phyloP scores from a whole-genome alignment of 2,329 filamentous ascomycete genomes.

The Thelonectria blattea region DNA sequence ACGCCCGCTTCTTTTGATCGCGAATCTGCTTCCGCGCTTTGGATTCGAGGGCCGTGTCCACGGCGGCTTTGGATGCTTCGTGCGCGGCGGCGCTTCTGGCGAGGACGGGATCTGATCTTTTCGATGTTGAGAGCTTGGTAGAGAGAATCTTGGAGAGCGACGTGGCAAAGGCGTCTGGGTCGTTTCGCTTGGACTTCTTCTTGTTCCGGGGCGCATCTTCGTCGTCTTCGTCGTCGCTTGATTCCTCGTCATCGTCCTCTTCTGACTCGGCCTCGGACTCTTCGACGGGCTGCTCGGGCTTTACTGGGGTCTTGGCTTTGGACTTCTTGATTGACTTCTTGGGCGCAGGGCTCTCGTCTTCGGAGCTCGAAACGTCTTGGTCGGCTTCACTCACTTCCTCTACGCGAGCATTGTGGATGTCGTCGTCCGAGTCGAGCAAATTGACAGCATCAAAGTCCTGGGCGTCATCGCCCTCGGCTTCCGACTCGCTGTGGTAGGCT shows the following conservation, averaged over 20 bases:
- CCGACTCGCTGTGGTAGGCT: constrained; percentile 59
- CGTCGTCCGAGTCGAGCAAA: constrained; percentile 63
- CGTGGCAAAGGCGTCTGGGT: constrained; percentile 87
- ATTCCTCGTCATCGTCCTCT: constrained; percentile 34
- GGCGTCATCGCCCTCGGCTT: constrained; percentile 47
- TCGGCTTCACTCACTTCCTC: constrained; percentile 55
- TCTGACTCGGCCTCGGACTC: constrained; percentile 28
- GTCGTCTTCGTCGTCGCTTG: constrained; percentile 50
- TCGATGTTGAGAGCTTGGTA: constrained; percentile 83
- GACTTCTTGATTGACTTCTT: constrained; percentile 41
- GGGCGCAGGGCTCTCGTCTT: constrained; percentile 42
- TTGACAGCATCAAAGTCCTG: constrained; percentile 58
- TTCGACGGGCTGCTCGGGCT: constrained; percentile 33
- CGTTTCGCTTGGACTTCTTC: constrained; percentile 82
- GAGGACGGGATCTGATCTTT: constrained; percentile 88
- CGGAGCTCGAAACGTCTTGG: constrained; percentile 45
- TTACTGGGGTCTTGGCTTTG: constrained; percentile 31
- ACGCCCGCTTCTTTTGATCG: constrained; percentile 77
- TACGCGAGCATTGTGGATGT: constrained; percentile 58
- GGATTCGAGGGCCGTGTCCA: constrained; percentile 79
- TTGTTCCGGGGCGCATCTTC: constrained; percentile 42
- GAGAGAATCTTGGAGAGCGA: constrained; percentile 92
- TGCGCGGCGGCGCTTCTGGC: constrained; percentile 79
- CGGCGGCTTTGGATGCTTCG: constrained; percentile 72
- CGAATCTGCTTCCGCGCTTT: constrained; percentile 81